Percentiles rank a stretch among this genome's conserved stretches.
Conservation (phyloP, 2,329 filamentous ascomycete genomes). For the Akanthomyces muscarius region DNA sequence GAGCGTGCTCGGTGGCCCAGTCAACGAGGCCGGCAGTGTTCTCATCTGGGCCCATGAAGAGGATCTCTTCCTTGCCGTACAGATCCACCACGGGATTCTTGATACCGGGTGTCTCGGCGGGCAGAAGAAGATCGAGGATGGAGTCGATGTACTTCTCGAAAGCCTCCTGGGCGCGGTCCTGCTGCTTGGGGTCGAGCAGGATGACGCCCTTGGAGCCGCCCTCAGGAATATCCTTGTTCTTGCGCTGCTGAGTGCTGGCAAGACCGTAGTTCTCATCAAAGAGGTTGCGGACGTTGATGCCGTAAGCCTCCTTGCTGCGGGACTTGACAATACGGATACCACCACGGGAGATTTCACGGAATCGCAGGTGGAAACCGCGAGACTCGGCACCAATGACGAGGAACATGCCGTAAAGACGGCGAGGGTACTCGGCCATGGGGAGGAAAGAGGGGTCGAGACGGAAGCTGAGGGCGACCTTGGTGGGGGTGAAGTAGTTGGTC, state of each 20-base stretch:
- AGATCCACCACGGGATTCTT: slow-evolving; percentile 98
- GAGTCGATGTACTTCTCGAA: slow-evolving; percentile 99
- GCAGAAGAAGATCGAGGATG: slow-evolving; percentile 89
- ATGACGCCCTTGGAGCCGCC: slow-evolving; percentile 98
- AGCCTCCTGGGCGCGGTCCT: slow-evolving; percentile 85
- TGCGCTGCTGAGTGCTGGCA: slow-evolving; percentile 96
- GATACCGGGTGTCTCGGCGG: slow-evolving; percentile 88
- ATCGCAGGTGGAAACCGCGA: slow-evolving; percentile 93
- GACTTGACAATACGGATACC: slow-evolving; percentile 99
- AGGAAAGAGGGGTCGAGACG: slow-evolving; percentile 86
- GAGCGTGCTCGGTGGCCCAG: slow-evolving; percentile 97
- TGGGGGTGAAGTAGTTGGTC: slow-evolving; percentile 96
- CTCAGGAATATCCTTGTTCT: slow-evolving; percentile 99
- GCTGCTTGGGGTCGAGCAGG: slow-evolving; percentile 86
- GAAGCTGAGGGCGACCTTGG: slow-evolving; percentile 97
- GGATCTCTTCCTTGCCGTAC: slow-evolving; percentile 90
- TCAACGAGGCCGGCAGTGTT: slow-evolving; percentile 96
- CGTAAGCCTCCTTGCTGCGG: slow-evolving; percentile 89
- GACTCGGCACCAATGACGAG: slow-evolving; percentile 96
- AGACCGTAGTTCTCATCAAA: slow-evolving; percentile 99
- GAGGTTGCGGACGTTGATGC: slow-evolving; percentile 91
- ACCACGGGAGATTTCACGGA: slow-evolving; percentile 93
- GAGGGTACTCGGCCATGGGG: slow-evolving; percentile 86
- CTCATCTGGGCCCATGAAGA: slow-evolving; percentile 98
- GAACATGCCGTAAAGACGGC: slow-evolving; percentile 96